A percentile compares a stretch with the other conserved stretches of the same genome.
Evolutionary conservation across 23 red algal genomes (phyloP).

Genomic region (Pyropia yezoensis): DNA sequence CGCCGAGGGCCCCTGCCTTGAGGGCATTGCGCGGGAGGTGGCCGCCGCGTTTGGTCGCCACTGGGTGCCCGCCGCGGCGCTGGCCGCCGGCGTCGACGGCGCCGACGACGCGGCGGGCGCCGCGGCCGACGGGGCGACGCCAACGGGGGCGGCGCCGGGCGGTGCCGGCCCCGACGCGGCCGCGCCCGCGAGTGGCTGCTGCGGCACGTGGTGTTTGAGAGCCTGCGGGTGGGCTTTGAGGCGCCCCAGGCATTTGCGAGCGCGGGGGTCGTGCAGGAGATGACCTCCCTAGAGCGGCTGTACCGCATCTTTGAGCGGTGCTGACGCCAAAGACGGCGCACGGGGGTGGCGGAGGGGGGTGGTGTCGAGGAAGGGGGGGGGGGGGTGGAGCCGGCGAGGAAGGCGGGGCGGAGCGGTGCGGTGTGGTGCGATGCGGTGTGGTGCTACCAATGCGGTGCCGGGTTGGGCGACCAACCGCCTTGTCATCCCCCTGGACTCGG

Average conservation of each 20-base stretch:
- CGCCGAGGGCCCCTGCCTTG: conserved; percentile 28
- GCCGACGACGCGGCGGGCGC: not conserved
- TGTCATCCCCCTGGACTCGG: too few relatives aligned
- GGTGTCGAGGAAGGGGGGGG: too few relatives aligned
- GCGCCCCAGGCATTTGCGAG: conserved; percentile 45
- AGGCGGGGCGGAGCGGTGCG: too few relatives aligned
- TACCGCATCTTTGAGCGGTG: conserved; percentile 92
- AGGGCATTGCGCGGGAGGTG: conserved; percentile 23
- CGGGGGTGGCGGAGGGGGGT: too few relatives aligned
- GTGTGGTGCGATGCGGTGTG: too few relatives aligned
- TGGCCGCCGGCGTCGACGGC: not conserved
- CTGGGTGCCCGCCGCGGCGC: conserved; percentile 16
- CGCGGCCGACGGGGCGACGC: not conserved
- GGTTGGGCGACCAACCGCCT: too few relatives aligned
- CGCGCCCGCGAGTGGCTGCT: conserved; percentile 28
- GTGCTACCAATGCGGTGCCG: too few relatives aligned
- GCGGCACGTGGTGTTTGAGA: conserved; percentile 40
- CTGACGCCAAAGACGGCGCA: not conserved
- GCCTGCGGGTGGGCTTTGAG: conserved; percentile 28
- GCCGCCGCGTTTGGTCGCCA: conserved; percentile 33
- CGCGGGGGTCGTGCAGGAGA: conserved; percentile 43
- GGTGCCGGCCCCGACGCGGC: not conserved
- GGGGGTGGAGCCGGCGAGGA: too few relatives aligned
- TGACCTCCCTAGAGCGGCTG: conserved; percentile 45
- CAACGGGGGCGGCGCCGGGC: not conserved